phyloP scores from a whole-genome alignment of 2,329 filamentous ascomycete species.

The Aspergillus oerlinghausenensis region DNA sequence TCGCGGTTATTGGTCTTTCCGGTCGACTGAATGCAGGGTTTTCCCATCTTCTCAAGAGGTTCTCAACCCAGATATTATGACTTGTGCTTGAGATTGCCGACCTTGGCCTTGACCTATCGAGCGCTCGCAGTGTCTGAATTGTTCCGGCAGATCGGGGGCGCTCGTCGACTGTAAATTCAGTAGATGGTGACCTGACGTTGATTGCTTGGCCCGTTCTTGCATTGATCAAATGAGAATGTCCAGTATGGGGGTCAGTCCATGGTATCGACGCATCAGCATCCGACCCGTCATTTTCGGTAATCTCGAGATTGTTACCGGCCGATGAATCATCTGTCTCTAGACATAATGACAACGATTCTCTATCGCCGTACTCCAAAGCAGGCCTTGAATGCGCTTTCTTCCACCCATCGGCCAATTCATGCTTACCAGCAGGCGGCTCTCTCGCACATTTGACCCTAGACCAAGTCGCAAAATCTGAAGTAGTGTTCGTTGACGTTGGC shows the following conservation, averaged over 20 bases:
- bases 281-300: neutral
- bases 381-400: slow-evolving; percentile 1
- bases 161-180: slow-evolving; percentile 4
- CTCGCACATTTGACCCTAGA: slow-evolving; percentile 39
- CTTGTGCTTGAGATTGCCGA: slow-evolving; percentile 11
- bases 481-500: slow-evolving; percentile 3
- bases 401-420: slow-evolving; percentile 3
- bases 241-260: slow-evolving; percentile 61
- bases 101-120: slow-evolving; percentile 10
- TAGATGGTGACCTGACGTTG: slow-evolving; percentile 7
- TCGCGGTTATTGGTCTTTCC: slow-evolving; percentile 40
- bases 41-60: slow-evolving; percentile 62
- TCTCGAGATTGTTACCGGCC: neutral
- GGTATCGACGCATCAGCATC: slow-evolving; percentile 19
- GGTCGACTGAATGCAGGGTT: slow-evolving; percentile 68
- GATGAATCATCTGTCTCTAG: neutral
- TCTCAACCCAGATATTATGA: slow-evolving; percentile 53
- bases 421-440: slow-evolving; percentile 1
- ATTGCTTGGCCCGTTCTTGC: slow-evolving; percentile 33
- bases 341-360: neutral
- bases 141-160: slow-evolving; percentile 16
- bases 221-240: slow-evolving; percentile 30
- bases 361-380: neutral
- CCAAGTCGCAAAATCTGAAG: slow-evolving; percentile 33
- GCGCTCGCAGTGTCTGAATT: slow-evolving; percentile 4